Evolutionary conservation across 2,329 filamentous ascomycete species (phyloP).

Genomic region (Fusarium veterinarium): DNA sequence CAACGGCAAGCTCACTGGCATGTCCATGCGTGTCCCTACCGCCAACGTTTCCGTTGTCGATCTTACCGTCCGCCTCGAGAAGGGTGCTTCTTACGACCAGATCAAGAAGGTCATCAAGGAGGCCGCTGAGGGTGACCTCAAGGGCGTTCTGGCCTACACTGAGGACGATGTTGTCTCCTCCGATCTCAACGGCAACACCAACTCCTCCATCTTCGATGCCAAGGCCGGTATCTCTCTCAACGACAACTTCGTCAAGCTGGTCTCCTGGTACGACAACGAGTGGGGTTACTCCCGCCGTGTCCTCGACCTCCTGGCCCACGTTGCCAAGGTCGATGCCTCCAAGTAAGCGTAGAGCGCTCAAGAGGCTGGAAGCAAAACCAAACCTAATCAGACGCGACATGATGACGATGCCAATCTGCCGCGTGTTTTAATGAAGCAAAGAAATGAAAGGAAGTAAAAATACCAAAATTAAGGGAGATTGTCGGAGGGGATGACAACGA

Average conservation of each 20-base stretch:
- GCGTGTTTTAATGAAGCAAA: slow-evolving; percentile 44
- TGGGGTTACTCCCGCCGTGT: slow-evolving; percentile 99
- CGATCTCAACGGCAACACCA: slow-evolving; percentile 90
- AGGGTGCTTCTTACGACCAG: slow-evolving; percentile 85
- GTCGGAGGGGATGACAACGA: slow-evolving; percentile 40
- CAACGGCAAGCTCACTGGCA: slow-evolving; percentile 99
- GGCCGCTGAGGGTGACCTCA: slow-evolving; percentile 83
- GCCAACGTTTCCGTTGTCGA: slow-evolving; percentile 99
- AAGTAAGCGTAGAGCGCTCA: slow-evolving; percentile 55
- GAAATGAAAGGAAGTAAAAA: slow-evolving; percentile 40
- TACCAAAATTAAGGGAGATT: slow-evolving; percentile 42
- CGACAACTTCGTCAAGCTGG: slow-evolving; percentile 98
- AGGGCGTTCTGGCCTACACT: slow-evolving; percentile 93
- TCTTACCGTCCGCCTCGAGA: slow-evolving; percentile 93
- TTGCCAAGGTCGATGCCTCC: slow-evolving; percentile 78
- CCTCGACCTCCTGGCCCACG: slow-evolving; percentile 82
- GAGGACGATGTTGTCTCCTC: slow-evolving; percentile 97
- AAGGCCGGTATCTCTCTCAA: slow-evolving; percentile 99
- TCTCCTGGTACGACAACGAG: slow-evolving; percentile 99
- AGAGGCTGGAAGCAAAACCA: slow-evolving; percentile 39
- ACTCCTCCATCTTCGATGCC: slow-evolving; percentile 98
- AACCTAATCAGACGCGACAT: slow-evolving; percentile 38
- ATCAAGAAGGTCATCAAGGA: slow-evolving; percentile 95
- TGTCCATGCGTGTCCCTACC: slow-evolving; percentile 99
- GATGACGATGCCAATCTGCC: slow-evolving; percentile 18